phyloP scores from a whole-genome alignment of 768 basidiomycete species.

The Exidia glandulosa region DNA sequence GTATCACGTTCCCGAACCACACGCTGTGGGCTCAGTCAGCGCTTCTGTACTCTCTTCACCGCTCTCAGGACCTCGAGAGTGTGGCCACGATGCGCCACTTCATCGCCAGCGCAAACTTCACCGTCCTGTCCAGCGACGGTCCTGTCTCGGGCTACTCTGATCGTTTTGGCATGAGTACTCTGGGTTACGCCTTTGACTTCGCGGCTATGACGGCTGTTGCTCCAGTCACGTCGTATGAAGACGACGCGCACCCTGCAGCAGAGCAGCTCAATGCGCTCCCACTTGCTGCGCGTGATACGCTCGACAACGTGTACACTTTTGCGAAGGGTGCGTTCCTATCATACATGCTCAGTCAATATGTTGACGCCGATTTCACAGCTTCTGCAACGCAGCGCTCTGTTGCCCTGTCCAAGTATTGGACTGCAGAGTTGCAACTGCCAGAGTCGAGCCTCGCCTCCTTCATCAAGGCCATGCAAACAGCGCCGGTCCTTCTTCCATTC shows the following conservation, averaged over 20 bases:
- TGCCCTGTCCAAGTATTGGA: slow-evolving; percentile 46
- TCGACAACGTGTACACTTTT: slow-evolving; percentile 52
- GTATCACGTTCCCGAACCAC: slow-evolving; percentile 32
- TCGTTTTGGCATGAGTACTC: slow-evolving; percentile 24
- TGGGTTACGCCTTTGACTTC: slow-evolving; percentile 51
- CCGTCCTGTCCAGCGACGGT: slow-evolving; percentile 28
- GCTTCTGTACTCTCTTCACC: slow-evolving; percentile 47
- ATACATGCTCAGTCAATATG: not conserved
- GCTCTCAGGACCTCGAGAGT: slow-evolving; percentile 34
- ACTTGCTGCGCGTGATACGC: slow-evolving; percentile 22
- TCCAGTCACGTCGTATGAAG: slow-evolving; percentile 33
- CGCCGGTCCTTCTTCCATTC: slow-evolving; percentile 47
- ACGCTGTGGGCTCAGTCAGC: slow-evolving; percentile 49
- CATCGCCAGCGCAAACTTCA: slow-evolving; percentile 40
- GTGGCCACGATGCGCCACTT: slow-evolving; percentile 33
- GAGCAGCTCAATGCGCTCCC: slow-evolving; percentile 36
- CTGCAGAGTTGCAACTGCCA: slow-evolving; percentile 35
- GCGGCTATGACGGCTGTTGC: slow-evolving; percentile 39
- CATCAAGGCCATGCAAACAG: slow-evolving; percentile 31
- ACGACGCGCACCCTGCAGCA: slow-evolving; percentile 33
- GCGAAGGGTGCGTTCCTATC: slow-evolving; percentile 37
- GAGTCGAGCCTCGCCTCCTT: slow-evolving; percentile 34
- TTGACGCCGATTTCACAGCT: slow-evolving; percentile 26
- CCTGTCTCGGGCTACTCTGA: slow-evolving; percentile 22
- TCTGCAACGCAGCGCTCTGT: slow-evolving; percentile 41